These are phyloP conservation scores for Kodamaea fungicola DNA, from an alignment of 1,139 yeast genomes.

Conservation along the genomic window DNA sequence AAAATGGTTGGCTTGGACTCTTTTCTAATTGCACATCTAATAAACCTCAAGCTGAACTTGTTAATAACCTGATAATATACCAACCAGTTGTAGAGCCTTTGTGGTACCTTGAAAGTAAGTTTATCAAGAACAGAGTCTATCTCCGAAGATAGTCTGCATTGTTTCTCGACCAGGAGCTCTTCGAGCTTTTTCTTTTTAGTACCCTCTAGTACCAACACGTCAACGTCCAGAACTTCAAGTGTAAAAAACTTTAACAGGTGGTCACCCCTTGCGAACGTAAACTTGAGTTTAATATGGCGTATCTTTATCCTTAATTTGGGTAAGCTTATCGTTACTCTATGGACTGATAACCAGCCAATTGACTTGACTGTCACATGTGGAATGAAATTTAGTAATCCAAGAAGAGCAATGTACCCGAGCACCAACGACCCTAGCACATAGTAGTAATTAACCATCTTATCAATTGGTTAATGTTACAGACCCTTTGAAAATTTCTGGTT, in stretches of 20 bases:
- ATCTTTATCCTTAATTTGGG: slow-evolving; percentile 17
- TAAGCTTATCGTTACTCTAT: slow-evolving; percentile 25
- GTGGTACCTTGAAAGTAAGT: slow-evolving; percentile 10
- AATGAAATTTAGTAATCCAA: slow-evolving; percentile 26
- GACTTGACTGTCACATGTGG: slow-evolving; percentile 34
- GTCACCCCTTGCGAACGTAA: slow-evolving; percentile 26
- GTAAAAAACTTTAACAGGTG: slow-evolving; percentile 31
- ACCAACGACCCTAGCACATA: neutral
- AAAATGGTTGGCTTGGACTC: slow-evolving; percentile 16
- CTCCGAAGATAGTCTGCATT: too few species aligned
- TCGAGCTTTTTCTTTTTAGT: too few species aligned
- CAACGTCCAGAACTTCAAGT: slow-evolving; percentile 27
- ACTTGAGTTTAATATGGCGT: slow-evolving; percentile 21
- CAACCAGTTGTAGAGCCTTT: slow-evolving; percentile 12
- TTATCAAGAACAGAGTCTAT: neutral
- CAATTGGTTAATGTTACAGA: too few species aligned
- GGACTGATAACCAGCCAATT: slow-evolving; percentile 36
- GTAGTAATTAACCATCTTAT: slow-evolving; percentile 1
- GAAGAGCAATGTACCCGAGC: slow-evolving; percentile 16
- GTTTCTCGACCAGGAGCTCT: too few species aligned
- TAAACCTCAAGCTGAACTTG: slow-evolving; percentile 29
- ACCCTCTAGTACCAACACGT: slow-evolving; percentile 9
- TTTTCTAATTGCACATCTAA: slow-evolving; percentile 21
- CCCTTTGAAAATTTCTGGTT: too few species aligned
- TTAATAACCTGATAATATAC: slow-evolving; percentile 21